Percentiles rank a stretch among this genome's conserved stretches.
Evolutionary conservation across 768 basidiomycete species (phyloP).

Genomic region (Sarcomyxa edulis): DNA sequence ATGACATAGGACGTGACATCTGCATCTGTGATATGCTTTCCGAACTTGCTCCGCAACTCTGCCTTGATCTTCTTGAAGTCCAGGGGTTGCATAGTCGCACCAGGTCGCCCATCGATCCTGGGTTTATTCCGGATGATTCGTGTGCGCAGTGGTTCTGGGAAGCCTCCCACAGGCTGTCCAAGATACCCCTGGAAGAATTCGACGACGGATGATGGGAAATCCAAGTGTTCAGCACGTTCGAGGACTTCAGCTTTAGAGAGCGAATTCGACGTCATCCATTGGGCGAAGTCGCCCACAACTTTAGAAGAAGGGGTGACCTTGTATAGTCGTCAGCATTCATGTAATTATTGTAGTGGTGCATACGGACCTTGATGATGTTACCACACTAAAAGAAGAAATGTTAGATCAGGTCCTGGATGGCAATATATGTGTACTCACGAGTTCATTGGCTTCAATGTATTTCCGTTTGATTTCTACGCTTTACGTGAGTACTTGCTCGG

Average conservation of each 20-base stretch:
- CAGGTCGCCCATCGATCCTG: slow-evolving; percentile 91
- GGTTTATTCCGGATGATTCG: slow-evolving; percentile 91
- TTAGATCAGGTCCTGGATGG: too few species aligned
- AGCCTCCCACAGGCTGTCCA: slow-evolving; percentile 95
- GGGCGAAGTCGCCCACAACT: slow-evolving; percentile 98
- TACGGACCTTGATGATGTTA: slow-evolving; percentile 82
- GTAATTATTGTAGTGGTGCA: background rate
- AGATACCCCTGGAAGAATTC: slow-evolving; percentile 99
- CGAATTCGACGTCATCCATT: slow-evolving; percentile 97
- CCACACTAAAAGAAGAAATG: slow-evolving; percentile 66
- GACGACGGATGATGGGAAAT: slow-evolving; percentile 95
- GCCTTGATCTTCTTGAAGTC: slow-evolving; percentile 97
- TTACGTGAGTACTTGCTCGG: slow-evolving; percentile 8
- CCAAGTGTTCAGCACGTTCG: slow-evolving; percentile 80
- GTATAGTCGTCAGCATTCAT: too few species aligned
- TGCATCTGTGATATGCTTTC: slow-evolving; percentile 87
- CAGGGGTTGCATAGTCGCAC: slow-evolving; percentile 78
- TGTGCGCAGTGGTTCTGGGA: slow-evolving; percentile 94
- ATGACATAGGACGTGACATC: slow-evolving; percentile 96
- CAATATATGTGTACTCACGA: slow-evolving; percentile 66
- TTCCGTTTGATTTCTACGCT: slow-evolving; percentile 89
- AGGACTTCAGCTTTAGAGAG: slow-evolving; percentile 84
- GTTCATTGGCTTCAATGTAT: slow-evolving; percentile 95
- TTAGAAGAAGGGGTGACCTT: slow-evolving; percentile 98
- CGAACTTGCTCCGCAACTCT: slow-evolving; percentile 89